Base-by-base conservation (phyloP, 495 filamentous ascomycete species). In the Parathielavia hyrcaniae region DNA sequence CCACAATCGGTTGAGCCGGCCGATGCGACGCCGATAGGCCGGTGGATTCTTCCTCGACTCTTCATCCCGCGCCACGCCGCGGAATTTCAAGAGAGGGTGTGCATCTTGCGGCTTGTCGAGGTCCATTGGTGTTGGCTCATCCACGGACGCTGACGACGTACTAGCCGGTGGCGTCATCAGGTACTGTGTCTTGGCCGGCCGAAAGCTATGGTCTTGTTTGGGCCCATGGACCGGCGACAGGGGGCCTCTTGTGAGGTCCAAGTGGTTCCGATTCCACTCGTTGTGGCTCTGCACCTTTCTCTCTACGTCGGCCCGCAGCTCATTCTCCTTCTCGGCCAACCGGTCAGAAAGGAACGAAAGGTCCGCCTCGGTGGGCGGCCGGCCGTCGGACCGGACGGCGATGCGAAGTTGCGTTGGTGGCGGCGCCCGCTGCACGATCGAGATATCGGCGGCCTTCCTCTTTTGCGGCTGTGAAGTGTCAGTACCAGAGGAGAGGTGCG, bases 91-190 rank as follows among this genome's bases (percentile, higher is more conserved):
- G 54, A 64, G 57, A 19, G 60, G 61, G 35, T 49, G 58, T 40
- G 45, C 56, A 32, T 65, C 58, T 23, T 67, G 43, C 36, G 59
- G 67, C 65, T 69, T 73, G 63, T 69, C 75, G 60, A 65, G 65
- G 39, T 71, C 69, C 70, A 69, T 69, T 11, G 60, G 69, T 41
- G 51, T 68, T 34, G 71, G 69, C 58, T 68, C 80, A 40, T 79
- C 78, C 59, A 73, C 50, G 52, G 82, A 80, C 55, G 81, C 85
- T 11, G 85, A 87, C 43, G 86, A 83, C 53, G 85, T 83, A 57
- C 88, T 90, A 35, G 89, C 85, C 53, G 91, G 91, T 14, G 91
- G 91, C 22, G 90, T 95, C 64, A 90, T 88, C 61, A 91, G 72
- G 69, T 90, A 91, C 44, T 90, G 83, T 30, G 86, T 88, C 64